Base-by-base conservation (phyloP, 2,329 filamentous ascomycete genomes). In the Exophiala bonariae region DNA sequence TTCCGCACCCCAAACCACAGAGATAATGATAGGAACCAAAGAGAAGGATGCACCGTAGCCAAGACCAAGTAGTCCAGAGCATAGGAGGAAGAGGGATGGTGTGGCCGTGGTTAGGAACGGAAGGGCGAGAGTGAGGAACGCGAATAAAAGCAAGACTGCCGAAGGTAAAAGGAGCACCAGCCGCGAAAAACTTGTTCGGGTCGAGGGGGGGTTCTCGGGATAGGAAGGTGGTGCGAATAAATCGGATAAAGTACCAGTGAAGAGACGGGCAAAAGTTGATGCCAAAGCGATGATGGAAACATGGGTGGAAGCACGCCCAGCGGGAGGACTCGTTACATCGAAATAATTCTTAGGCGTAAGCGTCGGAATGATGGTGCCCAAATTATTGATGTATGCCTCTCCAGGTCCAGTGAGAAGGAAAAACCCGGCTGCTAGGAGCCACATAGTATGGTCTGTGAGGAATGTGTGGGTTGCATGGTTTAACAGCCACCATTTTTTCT, bases 1-100 rank as follows among this genome's bases (percentile, higher is more conserved):
- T 73, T 97, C 91, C 0, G 96, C 90, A 19, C 93, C 93, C 93
- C 93, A 99, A 36, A 99, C 92, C 8, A 96, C 90, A n/a, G 85
- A 89, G 58, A 96, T 86, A 47, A 97, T 88, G 56, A 97, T 91
- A 2, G 93, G 93, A 0, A 87, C 87, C 4, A 97, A 78, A 38
- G 83, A 87, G 73, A 97, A 99, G 17, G 91, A 82, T 23, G 91
- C 91, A 35, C 93, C 93, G 63, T 99, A 97, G 35, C 93, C 93
- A 1, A 90, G 85, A 5, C 93, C 93, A 5, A 99, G 83, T 1
- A 91, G 77, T 0, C 86, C 81, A 0, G 89, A 95, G 7, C 95
- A 87, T 38, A 92, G 69, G 79, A 90, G 92, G 72, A 97, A 96
- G 28, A 89, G 80, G 40, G 86, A 80, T 19, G 82, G 83, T 61